Base-by-base conservation (phyloP, 1,139 yeast species). In the Neolecta irregularis region DNA sequence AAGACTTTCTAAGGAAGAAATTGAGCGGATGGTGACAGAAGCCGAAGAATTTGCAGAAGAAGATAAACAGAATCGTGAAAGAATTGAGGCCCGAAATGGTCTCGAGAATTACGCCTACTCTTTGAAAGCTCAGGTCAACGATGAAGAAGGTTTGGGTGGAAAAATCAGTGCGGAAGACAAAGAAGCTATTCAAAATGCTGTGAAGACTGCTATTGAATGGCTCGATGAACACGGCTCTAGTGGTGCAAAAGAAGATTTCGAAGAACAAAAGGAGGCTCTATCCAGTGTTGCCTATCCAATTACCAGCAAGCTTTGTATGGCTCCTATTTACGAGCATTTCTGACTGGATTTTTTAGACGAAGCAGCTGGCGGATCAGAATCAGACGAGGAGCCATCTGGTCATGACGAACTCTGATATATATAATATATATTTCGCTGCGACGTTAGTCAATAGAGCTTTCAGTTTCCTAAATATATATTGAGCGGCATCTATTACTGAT, bases 21-120 rank as follows among this genome's bases (percentile, higher is more conserved):
- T 80, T 51, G 93, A 80, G 55, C 76, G 83, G 63, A 81, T 80
- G 93, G 92, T 80, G 50, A 81, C 75, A 60, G 93, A 81, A 58
- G 93, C 93, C 47, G 93, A 79, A 64, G 73, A 77, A 62, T 81
- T 65, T 54, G 92, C 93, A 48, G 75, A 74, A 54, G 85, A 80
- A 63, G 94, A 80, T 62, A 73, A 74, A 42, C 81, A 73, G 54
- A 62, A 78, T 42, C 76, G 78, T 61, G 72, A 70, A 48, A 78
- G 74, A 69, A 76, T 80, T 50, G 93, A 78, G 49, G 69, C 93
- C 45, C 79, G 83, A 67, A 83, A 81, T 63, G 69, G 70, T 37
- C 70, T 85, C 51, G 95, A 85, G 64, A 76, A 81, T 57, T 83
- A 80, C 58, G 88, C 93, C 45, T 80, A 76, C 60, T 68, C 74